Base-by-base conservation (phyloP, 352 stramenopile species). In the Globisporangium iwayamae region DNA sequence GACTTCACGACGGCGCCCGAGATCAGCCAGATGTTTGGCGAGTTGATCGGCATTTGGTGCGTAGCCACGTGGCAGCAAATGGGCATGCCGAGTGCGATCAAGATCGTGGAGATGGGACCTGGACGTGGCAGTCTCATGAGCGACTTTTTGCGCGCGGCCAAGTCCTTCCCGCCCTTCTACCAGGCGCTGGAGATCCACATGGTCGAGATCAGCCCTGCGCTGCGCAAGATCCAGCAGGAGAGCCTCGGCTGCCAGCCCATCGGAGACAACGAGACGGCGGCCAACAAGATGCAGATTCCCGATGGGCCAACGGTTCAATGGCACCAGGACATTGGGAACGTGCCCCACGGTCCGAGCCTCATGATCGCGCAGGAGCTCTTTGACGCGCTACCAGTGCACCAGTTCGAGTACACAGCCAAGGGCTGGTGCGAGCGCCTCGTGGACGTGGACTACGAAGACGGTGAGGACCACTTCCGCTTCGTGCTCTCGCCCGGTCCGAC, bases 1-100 rank as follows among this genome's bases (percentile, higher is more conserved):
- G 92, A 98, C 78, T 98, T 98, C 74, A 96, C 94, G 34, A 98
- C 93, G 1, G 91, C 93, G 14, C 93, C 93, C 2, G 93, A 98
- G 76, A 97, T 98, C 69, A 96, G 78, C 46, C 91, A 97, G 63
- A 94, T 97, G 74, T 98, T 98, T 69, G 92, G 93, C 56, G 93
- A 98, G 69, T 75, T 98, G 41, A 79, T 98, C 60, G 86, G 87
- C 34, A 71, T 98, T 11, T 98, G 93, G 93, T 97, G 89, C 67
- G 82, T 97, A 30, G 89, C 86, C 10, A 96, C 85, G 34, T 98
- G 93, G 91, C 83, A 96, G 75, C 79, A 92, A 51, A 94, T 96
- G 81, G 85, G 84, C 25, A 79, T 72, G 69, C 90, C 89, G 3
- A 66, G 63, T 5, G 71, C 76, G 18, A 71, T 97, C 58, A 85